Conservation (phyloP, 2,329 filamentous ascomycete species). For the Pseudogymnoascus sp. region DNA sequence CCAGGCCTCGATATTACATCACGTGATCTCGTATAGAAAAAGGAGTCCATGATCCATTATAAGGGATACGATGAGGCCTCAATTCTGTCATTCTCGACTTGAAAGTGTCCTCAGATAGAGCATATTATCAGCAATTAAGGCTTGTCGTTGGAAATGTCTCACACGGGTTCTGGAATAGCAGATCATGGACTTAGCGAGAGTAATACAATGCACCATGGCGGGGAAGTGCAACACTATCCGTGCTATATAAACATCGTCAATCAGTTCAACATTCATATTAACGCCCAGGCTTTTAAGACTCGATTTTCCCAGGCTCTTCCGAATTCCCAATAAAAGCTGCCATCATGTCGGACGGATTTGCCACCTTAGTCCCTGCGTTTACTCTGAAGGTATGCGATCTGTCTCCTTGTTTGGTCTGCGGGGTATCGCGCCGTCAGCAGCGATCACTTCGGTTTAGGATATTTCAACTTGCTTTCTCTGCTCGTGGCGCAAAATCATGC, state of each 20-base stretch:
- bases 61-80: neutral
- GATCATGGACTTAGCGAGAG: neutral
- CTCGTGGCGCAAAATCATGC: neutral
- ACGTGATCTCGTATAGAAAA: neutral
- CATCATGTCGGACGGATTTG: constrained; percentile 5
- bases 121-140: neutral
- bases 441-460: neutral
- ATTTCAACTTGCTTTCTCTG: neutral
- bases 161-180: neutral
- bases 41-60: neutral
- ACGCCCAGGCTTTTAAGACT: neutral
- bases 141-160: constrained; percentile 1
- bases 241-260: neutral
- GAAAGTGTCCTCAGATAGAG: neutral
- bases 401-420: constrained; percentile 19
- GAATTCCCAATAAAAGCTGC: neutral
- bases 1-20: neutral
- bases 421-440: neutral
- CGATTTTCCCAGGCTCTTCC: neutral
- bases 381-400: neutral
- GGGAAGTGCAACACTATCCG: neutral
- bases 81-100: neutral
- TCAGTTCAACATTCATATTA: neutral
- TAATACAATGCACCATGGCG: neutral
- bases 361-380: constrained; percentile 1